Evolutionary conservation across 805 yeast genomes (phyloP), one percentile per base, ranked within the genome.

Genomic region (Lachancea thermotolerans): DNA sequence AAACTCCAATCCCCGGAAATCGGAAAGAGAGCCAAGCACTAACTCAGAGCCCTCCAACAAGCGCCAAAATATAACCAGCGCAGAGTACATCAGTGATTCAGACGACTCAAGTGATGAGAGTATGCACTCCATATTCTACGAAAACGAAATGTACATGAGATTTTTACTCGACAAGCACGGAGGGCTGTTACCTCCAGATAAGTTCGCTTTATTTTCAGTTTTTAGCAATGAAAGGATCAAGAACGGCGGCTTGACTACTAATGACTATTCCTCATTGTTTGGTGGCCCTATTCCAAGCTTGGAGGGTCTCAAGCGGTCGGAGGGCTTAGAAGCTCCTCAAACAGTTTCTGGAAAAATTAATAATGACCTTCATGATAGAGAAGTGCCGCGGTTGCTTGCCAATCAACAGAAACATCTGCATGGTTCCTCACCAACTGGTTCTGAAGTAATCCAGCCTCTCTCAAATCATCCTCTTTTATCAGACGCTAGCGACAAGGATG

Each of bases 101-200:
- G 51, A 47, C 27, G 67, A 62, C 14, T 59, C 55, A 25, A 58
- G 53, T 8, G 65, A 56, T 5, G 58, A 56, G 16, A 55, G 50
- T 2, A 40, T 55, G 28, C 51, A 52, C 31, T 52, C 65, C 7
- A 46, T 58, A 6, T 63, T 63, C 37, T 65, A 57, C 47, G 67
- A 65, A 47, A 65, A 65, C 46, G 69, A 65, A 48, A 57, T 57
- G 56, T 64, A 57, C 38, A 46, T 62, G 60, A 60, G 67, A 41
- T 57, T 51, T 48, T 41, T 64, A 38, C 48, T 62, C 2, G 64
- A 64, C 46, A 57, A 49, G 35, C 45, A 58, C 39, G 36, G 47
- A 25, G 65, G 67, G 2, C 53, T 51, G 18, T 44, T 64, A 8
- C 46, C 66, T 2, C 51, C 52, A 10, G 56, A 54, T 3, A 51